These are phyloP conservation scores for Alternaria tenuissima DNA, from an alignment of 2,329 filamentous ascomycete species.

Conservation along the genomic window DNA sequence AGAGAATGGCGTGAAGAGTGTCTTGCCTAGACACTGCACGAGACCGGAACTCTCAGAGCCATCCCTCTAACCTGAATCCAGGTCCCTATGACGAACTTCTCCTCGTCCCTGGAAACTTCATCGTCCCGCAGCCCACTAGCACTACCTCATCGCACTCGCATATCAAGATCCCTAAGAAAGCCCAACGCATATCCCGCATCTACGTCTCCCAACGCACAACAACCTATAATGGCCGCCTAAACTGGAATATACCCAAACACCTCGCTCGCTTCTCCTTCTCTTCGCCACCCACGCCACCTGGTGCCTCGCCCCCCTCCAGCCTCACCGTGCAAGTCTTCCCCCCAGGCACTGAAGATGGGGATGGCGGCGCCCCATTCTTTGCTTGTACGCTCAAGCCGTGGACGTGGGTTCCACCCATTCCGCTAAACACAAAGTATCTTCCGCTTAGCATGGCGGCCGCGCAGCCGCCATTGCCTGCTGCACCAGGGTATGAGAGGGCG, in stretches of 20 bases:
- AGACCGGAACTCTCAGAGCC: no score
- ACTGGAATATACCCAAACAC: constrained; percentile 50
- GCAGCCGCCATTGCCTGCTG: constrained; percentile 36
- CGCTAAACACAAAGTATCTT: constrained; percentile 33
- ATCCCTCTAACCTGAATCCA: constrained; percentile 15
- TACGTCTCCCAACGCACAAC: constrained; percentile 47
- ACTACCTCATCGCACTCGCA: background rate
- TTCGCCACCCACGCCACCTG: constrained; percentile 26
- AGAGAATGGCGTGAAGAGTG: background rate
- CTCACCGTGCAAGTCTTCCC: constrained; percentile 40
- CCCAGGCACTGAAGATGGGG: constrained; percentile 31
- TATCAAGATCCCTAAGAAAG: constrained; percentile 34
- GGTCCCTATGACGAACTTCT: constrained; percentile 46
- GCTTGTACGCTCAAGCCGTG: constrained; percentile 37
- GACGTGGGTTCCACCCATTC: constrained; percentile 36
- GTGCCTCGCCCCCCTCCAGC: constrained; percentile 22
- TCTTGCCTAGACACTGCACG: background rate
- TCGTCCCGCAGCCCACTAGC: constrained; percentile 25
- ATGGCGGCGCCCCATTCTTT: constrained; percentile 37
- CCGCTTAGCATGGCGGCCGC: constrained; percentile 32
- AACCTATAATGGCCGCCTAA: constrained; percentile 44
- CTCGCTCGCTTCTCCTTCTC: constrained; percentile 47
- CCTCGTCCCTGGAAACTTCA: constrained; percentile 43
- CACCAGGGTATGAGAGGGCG: constrained; percentile 17
- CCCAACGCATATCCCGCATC: constrained; percentile 41